phyloP scores from a whole-genome alignment of 495 filamentous ascomycete genomes.

The Aspergillus sparsus region DNA sequence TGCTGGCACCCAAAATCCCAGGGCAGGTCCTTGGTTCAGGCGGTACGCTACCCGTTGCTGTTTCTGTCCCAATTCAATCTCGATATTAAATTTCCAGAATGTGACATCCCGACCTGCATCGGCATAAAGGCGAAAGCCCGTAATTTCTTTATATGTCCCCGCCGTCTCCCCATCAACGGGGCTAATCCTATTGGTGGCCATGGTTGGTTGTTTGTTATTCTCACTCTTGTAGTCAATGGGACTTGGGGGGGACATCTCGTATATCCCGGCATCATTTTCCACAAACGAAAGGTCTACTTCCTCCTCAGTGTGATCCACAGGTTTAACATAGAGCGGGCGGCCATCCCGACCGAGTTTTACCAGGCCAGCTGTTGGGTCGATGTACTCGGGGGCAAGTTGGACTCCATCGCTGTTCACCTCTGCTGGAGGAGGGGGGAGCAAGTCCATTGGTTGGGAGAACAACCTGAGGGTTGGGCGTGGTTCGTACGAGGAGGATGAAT shows the following conservation, averaged over 20 bases:
- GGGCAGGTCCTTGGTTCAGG: constrained; percentile 86
- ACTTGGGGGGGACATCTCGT: constrained; percentile 59
- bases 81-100: constrained; percentile 95
- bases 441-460: constrained; percentile 82
- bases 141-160: constrained; percentile 74
- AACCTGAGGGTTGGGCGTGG: constrained; percentile 73
- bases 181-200: constrained; percentile 46
- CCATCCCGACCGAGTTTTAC: constrained; percentile 80
- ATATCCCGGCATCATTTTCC: constrained; percentile 80
- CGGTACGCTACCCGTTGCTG: constrained; percentile 91
- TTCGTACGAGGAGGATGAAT: constrained; percentile 79
- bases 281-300: constrained; percentile 69
- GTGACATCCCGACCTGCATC: constrained; percentile 85
- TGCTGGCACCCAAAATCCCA: constrained; percentile 94
- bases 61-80: constrained; percentile 75
- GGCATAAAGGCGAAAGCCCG: constrained; percentile 77
- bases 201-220: constrained; percentile 39
- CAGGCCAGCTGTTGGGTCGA: constrained; percentile 85
- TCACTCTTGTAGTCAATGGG: constrained; percentile 44
- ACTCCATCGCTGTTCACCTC: constrained; percentile 62
- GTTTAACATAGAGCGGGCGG: constrained; percentile 77
- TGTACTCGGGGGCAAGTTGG: constrained; percentile 73
- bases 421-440: constrained; percentile 77
- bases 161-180: constrained; percentile 68
- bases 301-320: constrained; percentile 78